Evolutionary conservation across 2,329 filamentous ascomycete species (phyloP).

Genomic region (Fonsecaea pedrosoi): DNA sequence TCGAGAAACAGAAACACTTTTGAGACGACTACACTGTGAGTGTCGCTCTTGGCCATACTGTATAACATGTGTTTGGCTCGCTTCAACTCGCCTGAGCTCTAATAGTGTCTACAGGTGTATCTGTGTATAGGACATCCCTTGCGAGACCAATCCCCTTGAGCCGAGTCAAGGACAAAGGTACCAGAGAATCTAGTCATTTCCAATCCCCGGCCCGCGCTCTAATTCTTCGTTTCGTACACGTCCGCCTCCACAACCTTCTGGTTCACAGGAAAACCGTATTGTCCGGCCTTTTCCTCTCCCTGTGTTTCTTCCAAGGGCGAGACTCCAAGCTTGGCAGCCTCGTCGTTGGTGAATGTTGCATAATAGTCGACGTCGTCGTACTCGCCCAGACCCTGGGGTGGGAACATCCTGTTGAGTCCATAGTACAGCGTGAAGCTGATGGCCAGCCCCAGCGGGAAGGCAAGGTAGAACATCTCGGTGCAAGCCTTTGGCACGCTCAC

Average conservation of each 20-base stretch:
- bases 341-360: conserved; percentile 28
- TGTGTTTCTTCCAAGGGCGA: conserved; percentile 22
- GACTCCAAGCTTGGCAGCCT: conserved; percentile 34
- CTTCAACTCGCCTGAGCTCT: no score
- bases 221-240: background rate
- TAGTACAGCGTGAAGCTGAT: conserved; percentile 49
- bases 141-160: no score
- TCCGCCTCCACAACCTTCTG: conserved; percentile 7
- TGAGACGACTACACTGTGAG: no score
- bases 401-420: conserved; percentile 41
- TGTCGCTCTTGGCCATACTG: no score
- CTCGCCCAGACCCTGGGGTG: conserved; percentile 32
- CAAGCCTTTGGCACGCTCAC: conserved; percentile 43
- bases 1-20: no score
- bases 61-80: no score
- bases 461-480: conserved; percentile 51
- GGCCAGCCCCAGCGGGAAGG: conserved; percentile 49
- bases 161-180: background rate
- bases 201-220: background rate
- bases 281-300: conserved; percentile 1
- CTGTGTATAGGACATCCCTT: no score
- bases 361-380: conserved; percentile 36
- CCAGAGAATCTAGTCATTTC: background rate
- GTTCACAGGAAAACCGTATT: conserved; percentile 1
- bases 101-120: background rate